Conservation (phyloP, 495 filamentous ascomycete genomes). For the Podospora pseudocomata region DNA sequence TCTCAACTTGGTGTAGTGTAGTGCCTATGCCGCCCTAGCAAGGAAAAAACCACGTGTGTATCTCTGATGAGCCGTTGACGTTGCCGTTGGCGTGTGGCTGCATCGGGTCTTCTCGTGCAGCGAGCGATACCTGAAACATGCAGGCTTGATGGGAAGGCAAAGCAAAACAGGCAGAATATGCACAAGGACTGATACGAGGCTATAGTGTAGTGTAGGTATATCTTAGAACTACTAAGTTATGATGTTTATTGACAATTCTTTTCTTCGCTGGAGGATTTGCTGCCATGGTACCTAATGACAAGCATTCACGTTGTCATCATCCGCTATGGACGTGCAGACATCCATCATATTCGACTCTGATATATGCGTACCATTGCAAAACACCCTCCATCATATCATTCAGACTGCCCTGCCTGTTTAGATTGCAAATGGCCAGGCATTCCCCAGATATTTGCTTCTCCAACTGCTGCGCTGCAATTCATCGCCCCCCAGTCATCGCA, state of each 20-base stretch:
- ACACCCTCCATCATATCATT: neutral
- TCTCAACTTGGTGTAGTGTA: neutral
- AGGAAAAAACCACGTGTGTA: neutral
- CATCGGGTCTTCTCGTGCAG: neutral
- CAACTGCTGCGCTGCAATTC: neutral
- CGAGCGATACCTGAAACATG: neutral
- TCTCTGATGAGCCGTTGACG: neutral
- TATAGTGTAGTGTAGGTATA: neutral
- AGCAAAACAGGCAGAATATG: neutral
- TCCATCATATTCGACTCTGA: neutral
- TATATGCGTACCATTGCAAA: neutral
- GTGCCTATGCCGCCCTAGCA: neutral
- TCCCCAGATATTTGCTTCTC: constrained; percentile 4
- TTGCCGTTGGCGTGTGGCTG: neutral
- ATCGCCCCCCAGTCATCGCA: neutral
- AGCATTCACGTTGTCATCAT: neutral
- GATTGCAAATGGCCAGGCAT: constrained; percentile 1
- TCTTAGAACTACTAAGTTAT: neutral
- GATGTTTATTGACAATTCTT: neutral
- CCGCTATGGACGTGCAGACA: neutral
- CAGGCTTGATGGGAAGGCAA: neutral
- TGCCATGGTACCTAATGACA: neutral
- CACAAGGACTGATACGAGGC: neutral
- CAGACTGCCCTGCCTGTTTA: neutral
- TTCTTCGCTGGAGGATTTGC: neutral